Conservation (phyloP, 169 alveolate species). For the Cryptosporidium ryanae region DNA sequence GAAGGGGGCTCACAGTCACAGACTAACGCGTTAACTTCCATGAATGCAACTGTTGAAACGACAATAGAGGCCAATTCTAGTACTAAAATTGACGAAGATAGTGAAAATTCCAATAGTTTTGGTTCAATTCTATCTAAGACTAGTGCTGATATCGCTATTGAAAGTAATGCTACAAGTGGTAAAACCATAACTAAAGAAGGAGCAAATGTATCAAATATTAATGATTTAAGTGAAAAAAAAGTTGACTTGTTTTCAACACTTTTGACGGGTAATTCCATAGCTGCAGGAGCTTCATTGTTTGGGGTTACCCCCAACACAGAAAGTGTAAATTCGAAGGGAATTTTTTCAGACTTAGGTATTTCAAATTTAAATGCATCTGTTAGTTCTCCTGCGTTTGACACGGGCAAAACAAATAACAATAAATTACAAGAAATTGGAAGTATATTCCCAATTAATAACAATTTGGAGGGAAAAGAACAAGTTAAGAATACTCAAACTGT, state of each 20-base stretch:
- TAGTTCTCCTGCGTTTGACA: not conserved
- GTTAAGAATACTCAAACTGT: not conserved
- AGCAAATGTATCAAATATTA: too few species aligned
- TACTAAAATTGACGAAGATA: too few species aligned
- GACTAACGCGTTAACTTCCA: too few species aligned
- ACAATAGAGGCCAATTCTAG: too few species aligned
- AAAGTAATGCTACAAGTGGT: not conserved
- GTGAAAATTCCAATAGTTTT: not conserved
- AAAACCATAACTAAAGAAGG: not conserved
- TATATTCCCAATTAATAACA: not conserved
- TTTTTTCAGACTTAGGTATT: too few species aligned
- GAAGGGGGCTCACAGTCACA: too few species aligned
- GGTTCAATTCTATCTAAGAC: not conserved
- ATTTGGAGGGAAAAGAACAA: conserved; percentile 4
- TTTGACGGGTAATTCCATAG: too few species aligned
- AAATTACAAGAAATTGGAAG: conserved; percentile 8
- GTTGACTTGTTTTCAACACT: too few species aligned
- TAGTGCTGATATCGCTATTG: not conserved
- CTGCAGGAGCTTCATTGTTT: not conserved
- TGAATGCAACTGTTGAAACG: too few species aligned
- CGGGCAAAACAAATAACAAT: not conserved
- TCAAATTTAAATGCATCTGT: too few species aligned
- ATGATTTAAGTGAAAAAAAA: too few species aligned
- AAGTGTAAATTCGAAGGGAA: not conserved
- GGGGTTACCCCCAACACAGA: conserved; percentile 21